These are phyloP conservation scores for Cladosporium phlei DNA, from an alignment of 2,329 filamentous ascomycete species.

Conservation along the genomic window DNA sequence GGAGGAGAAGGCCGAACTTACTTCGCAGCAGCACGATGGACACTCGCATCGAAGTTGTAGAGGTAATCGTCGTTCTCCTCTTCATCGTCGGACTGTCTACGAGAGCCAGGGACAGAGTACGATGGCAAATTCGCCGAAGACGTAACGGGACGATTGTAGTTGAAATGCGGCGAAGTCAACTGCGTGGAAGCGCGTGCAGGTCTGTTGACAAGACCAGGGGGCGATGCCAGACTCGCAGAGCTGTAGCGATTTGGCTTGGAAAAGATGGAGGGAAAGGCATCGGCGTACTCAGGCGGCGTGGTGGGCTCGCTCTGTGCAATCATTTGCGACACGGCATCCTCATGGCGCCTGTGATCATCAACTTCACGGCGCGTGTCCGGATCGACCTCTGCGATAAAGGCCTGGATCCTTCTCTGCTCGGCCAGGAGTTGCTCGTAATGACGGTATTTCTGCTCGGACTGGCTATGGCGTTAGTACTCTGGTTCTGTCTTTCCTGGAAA, in stretches of 20 bases:
- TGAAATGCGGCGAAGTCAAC: slow-evolving; percentile 36
- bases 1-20: slow-evolving; percentile 51
- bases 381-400: slow-evolving; percentile 86
- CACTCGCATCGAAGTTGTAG: slow-evolving; percentile 57
- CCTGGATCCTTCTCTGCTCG: slow-evolving; percentile 83
- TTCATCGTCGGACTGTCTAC: slow-evolving; percentile 82
- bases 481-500: no score
- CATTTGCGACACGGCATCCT: slow-evolving; percentile 64
- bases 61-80: slow-evolving; percentile 68
- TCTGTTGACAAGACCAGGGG: slow-evolving; percentile 59
- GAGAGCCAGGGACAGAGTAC: slow-evolving; percentile 78
- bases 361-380: slow-evolving; percentile 78
- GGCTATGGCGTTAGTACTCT: slow-evolving; percentile 19
- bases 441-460: slow-evolving; percentile 91
- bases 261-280: slow-evolving; percentile 63
- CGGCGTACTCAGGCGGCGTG: slow-evolving; percentile 88
- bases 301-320: slow-evolving; percentile 83
- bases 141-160: slow-evolving; percentile 63
- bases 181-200: slow-evolving; percentile 6
- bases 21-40: slow-evolving; percentile 70
- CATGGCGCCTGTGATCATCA: slow-evolving; percentile 77
- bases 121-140: slow-evolving; percentile 61
- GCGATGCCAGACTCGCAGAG: slow-evolving; percentile 78
- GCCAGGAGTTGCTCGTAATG: slow-evolving; percentile 89
- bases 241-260: slow-evolving; percentile 85